Evolutionary conservation across 2,329 filamentous ascomycete genomes (phyloP).

Genomic region (Plenodomus tracheiphilus): DNA sequence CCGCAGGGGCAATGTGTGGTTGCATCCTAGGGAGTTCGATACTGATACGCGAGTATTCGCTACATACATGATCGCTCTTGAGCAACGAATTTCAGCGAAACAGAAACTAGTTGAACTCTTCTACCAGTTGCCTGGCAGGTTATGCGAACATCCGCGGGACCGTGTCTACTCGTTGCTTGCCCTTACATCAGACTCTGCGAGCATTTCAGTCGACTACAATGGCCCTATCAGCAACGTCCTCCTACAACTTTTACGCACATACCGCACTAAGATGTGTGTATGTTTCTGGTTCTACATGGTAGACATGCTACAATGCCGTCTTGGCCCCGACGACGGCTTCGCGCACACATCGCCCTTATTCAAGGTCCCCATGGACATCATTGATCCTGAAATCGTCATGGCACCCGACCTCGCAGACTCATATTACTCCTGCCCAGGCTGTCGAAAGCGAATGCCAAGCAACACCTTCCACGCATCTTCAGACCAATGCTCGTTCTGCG

Average conservation of each 20-base stretch:
- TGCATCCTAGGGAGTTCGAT: too few relatives aligned
- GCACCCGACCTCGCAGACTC: too few relatives aligned
- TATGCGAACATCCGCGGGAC: background rate
- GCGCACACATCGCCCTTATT: too few relatives aligned
- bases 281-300: background rate
- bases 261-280: background rate
- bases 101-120: background rate
- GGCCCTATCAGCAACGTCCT: background rate
- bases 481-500: too few relatives aligned
- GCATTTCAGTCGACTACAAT: background rate
- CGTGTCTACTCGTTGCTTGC: constrained; percentile 1
- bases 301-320: background rate
- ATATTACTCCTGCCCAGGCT: too few relatives aligned
- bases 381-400: too few relatives aligned
- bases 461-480: too few relatives aligned
- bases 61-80: background rate
- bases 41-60: background rate
- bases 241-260: background rate
- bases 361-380: too few relatives aligned
- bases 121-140: background rate
- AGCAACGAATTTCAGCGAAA: background rate
- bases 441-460: too few relatives aligned
- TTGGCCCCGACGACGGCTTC: background rate
- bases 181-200: background rate
- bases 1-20: too few relatives aligned